phyloP scores from a whole-genome alignment of 2,329 filamentous ascomycete species.

The Pyrenochaeta sp. region DNA sequence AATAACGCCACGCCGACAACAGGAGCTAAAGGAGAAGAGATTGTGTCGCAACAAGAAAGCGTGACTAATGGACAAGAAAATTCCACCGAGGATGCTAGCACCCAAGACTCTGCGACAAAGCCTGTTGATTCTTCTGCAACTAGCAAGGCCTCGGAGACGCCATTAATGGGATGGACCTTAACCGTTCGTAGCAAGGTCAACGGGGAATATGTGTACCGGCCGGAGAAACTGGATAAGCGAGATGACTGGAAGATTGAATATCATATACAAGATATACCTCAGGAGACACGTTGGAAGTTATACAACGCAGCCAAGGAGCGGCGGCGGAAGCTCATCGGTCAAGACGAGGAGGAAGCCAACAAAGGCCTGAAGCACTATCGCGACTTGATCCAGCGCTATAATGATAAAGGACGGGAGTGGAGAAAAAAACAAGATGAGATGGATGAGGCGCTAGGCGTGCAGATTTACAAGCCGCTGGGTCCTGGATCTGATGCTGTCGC shows the following conservation, averaged over 20 bases:
- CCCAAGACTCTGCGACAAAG: background rate
- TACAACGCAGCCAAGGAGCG: constrained; percentile 60
- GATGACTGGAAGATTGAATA: constrained; percentile 82
- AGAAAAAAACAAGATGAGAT: constrained; percentile 64
- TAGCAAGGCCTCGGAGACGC: constrained; percentile 17
- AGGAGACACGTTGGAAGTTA: constrained; percentile 20
- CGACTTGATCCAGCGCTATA: constrained; percentile 56
- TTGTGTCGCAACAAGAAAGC: background rate
- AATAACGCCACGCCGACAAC: constrained; percentile 8
- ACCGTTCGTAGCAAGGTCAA: constrained; percentile 78
- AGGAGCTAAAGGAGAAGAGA: background rate
- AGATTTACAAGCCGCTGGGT: constrained; percentile 44
- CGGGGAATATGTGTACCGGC: constrained; percentile 68
- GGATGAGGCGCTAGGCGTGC: constrained; percentile 56
- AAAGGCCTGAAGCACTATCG: constrained; percentile 55
- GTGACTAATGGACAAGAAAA: constrained; percentile 5
- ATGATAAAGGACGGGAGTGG: constrained; percentile 65
- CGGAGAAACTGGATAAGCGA: constrained; percentile 55
- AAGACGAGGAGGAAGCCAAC: constrained; percentile 54
- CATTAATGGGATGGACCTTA: constrained; percentile 74
- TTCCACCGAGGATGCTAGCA: background rate
- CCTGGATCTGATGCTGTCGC: constrained; percentile 30
- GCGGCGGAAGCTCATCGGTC: constrained; percentile 56
- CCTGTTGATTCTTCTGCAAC: constrained; percentile 1
- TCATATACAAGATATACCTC: constrained; percentile 67